These are phyloP conservation scores for Monilinia vaccinii-corymbosi DNA, from an alignment of 2,329 filamentous ascomycete species.

Conservation along the genomic window DNA sequence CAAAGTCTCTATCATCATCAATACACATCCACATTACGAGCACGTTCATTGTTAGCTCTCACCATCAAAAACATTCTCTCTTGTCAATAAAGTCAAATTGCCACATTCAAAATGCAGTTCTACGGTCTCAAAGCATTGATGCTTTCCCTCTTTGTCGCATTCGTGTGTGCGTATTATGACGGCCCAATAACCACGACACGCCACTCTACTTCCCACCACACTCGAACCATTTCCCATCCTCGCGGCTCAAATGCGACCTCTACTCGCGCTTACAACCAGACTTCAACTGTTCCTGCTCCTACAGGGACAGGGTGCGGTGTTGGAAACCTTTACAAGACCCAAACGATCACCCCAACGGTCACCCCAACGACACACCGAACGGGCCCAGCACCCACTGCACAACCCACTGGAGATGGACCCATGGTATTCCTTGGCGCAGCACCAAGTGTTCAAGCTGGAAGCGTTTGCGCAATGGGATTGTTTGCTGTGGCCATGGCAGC, in stretches of 20 bases:
- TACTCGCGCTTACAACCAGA: not conserved
- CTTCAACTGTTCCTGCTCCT: not conserved
- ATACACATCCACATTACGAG: not conserved
- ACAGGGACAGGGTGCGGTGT: no score
- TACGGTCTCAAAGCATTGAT: constrained; percentile 2
- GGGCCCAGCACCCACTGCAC: no score
- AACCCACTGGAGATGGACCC: no score
- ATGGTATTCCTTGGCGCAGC: not conserved
- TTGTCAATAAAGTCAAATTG: constrained; percentile 1
- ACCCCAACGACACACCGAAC: no score
- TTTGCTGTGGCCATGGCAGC: constrained; percentile 1
- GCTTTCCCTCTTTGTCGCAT: constrained; percentile 7
- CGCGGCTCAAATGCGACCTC: no score
- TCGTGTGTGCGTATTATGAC: not conserved
- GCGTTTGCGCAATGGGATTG: not conserved
- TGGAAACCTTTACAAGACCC: no score
- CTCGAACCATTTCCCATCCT: constrained; percentile 5
- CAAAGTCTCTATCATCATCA: constrained; percentile 4
- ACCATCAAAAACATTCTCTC: not conserved
- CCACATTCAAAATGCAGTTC: constrained; percentile 7
- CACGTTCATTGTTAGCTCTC: no score
- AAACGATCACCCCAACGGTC: not conserved
- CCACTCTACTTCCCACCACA: not conserved
- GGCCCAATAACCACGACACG: not conserved
- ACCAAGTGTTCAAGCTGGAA: not conserved